Base-by-base conservation (phyloP, 768 basidiomycete genomes). In the Rossbeevera mucosa region DNA sequence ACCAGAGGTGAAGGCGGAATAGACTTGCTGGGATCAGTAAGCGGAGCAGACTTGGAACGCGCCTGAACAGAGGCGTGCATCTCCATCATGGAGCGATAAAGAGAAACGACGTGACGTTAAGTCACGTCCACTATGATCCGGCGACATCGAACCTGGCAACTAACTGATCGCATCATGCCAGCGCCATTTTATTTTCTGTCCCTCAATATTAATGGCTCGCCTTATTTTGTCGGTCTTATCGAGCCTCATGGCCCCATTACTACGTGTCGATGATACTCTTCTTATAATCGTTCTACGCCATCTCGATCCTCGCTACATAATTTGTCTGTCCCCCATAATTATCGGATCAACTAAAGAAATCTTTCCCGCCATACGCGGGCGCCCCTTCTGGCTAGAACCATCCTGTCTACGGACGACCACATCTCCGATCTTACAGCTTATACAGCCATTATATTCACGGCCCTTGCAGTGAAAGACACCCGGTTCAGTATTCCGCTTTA, bases 1-100 rank as follows among this genome's bases (percentile, higher is more conserved):
- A 30, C 20, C 14, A 43, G 28, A 16, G 50, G 28, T 12, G 64
- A 50, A 5, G 52, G 47, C 12, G 44, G 9, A 21, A 16, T 40
- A 44, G 53, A 51, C 31, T 54, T 57, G 45, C 54, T 44, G 26
- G 48, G 48, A 25, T 44, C 52, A 20, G 46, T 9, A 22, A 40
- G 47, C 13, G 60, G 51, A 25, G 33, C 51, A 16, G 60, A 63
- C 47, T 46, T 52, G 2, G 59, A 36, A 26, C 53, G 53, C 21
- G 44, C 25, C 25, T 21, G 36, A 25, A 29, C 41, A 25, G 47
- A 25, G 25, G 29, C n/a, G n/a, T n/a, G n/a, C n/a, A n/a, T n/a
- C n/a, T n/a, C n/a, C n/a, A n/a, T n/a, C n/a, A n/a, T n/a, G n/a
- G n/a, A n/a, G n/a, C n/a, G n/a, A n/a, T n/a, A n/a, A n/a, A n/a